Evolutionary conservation across 148 eudicot genomes (phyloP).

Genomic region (Rhododendron griersonianum): DNA sequence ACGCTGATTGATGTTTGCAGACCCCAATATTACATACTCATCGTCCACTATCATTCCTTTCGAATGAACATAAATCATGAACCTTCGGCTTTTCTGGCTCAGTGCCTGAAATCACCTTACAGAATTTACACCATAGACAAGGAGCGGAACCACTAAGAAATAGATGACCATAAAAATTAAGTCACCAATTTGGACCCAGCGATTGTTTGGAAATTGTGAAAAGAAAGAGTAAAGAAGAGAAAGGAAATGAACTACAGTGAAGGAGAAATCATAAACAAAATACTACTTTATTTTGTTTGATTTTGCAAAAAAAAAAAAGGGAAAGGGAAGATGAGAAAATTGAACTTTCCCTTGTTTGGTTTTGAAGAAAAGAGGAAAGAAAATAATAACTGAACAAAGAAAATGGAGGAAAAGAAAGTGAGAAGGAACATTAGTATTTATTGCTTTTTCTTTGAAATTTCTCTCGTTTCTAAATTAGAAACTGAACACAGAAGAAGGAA

Average conservation of each 20-base stretch:
- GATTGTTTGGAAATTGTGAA: neutral
- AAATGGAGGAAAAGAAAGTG: neutral
- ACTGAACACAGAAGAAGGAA: neutral
- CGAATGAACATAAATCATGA: constrained; percentile 98
- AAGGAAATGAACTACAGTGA: neutral
- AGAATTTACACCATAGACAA: constrained; percentile 2
- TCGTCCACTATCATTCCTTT: constrained; percentile 99
- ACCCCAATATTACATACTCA: constrained; percentile 83
- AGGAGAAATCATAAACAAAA: neutral
- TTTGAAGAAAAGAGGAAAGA: neutral
- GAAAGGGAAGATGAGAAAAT: neutral
- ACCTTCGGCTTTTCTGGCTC: constrained; percentile 64
- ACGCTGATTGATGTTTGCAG: constrained; percentile 94
- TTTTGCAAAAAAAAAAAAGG: neutral
- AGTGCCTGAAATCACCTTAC: constrained; percentile 42
- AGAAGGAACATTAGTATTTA: neutral
- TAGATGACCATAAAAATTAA: neutral
- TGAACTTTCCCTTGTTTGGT: neutral
- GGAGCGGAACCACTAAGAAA: neutral
- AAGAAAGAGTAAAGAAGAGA: neutral
- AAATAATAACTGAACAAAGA: neutral
- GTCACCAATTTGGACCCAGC: neutral
- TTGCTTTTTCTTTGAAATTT: neutral
- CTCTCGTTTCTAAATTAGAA: neutral
- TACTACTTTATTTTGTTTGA: neutral